Percentiles rank a stretch among this genome's conserved stretches.
These are phyloP conservation scores for Alternaria solani DNA, from an alignment of 2,329 filamentous ascomycete genomes.

Conservation along the genomic window DNA sequence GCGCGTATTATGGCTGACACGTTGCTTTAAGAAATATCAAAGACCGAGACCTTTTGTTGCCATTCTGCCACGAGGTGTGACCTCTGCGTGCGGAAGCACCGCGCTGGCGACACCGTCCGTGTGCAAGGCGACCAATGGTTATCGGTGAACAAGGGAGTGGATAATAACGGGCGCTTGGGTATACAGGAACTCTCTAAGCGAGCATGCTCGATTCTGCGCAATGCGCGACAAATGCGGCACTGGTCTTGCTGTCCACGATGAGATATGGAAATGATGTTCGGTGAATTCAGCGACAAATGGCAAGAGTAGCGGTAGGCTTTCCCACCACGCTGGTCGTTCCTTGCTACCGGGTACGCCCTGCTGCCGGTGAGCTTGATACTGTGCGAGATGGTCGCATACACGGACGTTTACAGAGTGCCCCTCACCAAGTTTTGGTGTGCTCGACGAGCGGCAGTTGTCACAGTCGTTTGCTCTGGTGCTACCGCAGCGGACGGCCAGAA, in stretches of 20 bases:
- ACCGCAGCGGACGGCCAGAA: conserved; percentile 17
- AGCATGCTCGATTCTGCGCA: conserved; percentile 8
- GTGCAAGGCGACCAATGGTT: conserved; percentile 24
- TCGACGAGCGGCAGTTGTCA: conserved; percentile 25
- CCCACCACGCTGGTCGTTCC: conserved; percentile 25
- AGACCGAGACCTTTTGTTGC: conserved; percentile 29
- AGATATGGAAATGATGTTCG: conserved; percentile 11
- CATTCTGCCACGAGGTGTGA: conserved; percentile 37
- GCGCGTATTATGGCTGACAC: conserved; percentile 23
- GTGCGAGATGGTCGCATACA: conserved; percentile 15
- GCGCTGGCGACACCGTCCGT: conserved; percentile 19
- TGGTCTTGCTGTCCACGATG: conserved; percentile 8
- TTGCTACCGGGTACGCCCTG: conserved; percentile 23
- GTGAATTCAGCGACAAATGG: not conserved
- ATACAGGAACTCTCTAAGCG: conserved; percentile 20
- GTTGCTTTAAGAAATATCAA: conserved; percentile 22
- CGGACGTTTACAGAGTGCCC: conserved; percentile 10
- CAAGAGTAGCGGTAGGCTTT: conserved; percentile 14
- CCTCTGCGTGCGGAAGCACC: conserved; percentile 18
- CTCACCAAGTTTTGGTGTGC: conserved; percentile 17
- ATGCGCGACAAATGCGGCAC: conserved; percentile 18
- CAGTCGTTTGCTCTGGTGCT: conserved; percentile 17
- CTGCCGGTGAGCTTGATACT: conserved; percentile 21
- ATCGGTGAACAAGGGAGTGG: conserved; percentile 26
- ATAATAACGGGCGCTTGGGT: conserved; percentile 29